Evolutionary conservation across 768 basidiomycete genomes (phyloP).

Genomic region (Mycena metata): DNA sequence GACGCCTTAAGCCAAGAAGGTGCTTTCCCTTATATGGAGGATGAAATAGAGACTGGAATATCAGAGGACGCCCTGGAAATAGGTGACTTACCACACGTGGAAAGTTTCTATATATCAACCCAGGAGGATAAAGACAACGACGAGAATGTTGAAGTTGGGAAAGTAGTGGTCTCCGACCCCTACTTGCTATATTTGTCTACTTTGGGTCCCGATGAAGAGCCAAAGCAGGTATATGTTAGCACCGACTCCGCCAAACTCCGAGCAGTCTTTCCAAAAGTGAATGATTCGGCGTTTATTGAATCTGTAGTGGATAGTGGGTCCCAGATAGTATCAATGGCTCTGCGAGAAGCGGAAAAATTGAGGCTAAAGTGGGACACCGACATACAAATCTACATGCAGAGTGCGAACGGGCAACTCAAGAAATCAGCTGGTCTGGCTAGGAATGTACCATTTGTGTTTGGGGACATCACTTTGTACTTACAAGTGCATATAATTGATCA

Average conservation of each 20-base stretch:
- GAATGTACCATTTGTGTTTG: conserved; percentile 31
- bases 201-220: conserved; percentile 5
- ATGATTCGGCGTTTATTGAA: background rate
- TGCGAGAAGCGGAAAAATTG: background rate
- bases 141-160: background rate
- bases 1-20: background rate
- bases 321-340: background rate
- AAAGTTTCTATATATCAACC: background rate
- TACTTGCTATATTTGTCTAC: conserved; percentile 19
- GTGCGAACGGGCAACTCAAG: conserved; percentile 19
- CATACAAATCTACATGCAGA: conserved; percentile 33
- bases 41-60: background rate
- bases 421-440: conserved; percentile 19
- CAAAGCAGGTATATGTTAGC: background rate
- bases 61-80: background rate
- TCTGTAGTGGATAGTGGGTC: background rate
- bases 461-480: conserved; percentile 28
- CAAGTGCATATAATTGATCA: conserved; percentile 30
- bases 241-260: background rate
- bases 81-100: background rate
- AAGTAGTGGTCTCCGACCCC: background rate
- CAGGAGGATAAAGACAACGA: background rate
- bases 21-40: conserved; percentile 10
- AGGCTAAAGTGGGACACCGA: conserved; percentile 12
- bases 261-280: background rate